Evolutionary conservation across 805 yeast genomes (phyloP).

Genomic region (Candida taoyuanica): DNA sequence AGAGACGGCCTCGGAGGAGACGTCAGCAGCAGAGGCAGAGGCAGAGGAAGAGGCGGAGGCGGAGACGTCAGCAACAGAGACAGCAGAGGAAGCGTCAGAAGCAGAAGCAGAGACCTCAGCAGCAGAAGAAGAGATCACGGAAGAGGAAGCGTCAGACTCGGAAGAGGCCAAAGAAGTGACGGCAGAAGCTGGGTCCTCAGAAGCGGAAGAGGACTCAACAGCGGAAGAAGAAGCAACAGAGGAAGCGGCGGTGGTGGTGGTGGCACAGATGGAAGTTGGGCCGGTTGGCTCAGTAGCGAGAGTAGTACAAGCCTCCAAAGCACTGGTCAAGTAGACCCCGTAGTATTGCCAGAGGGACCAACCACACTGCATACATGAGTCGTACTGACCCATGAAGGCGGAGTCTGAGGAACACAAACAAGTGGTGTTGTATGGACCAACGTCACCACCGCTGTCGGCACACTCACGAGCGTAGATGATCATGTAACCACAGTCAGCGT

Average conservation of each 20-base stretch:
- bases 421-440: background rate
- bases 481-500: constrained; percentile 29
- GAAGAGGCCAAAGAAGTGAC: constrained; percentile 2
- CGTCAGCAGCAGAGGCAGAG: constrained; percentile 10
- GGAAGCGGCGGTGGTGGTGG: constrained; percentile 16
- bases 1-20: constrained; percentile 9
- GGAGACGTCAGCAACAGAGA: constrained; percentile 14
- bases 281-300: constrained; percentile 33
- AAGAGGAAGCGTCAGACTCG: constrained; percentile 11
- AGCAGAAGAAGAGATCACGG: constrained; percentile 8
- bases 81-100: constrained; percentile 4
- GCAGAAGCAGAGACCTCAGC: constrained; percentile 9
- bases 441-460: constrained; percentile 7
- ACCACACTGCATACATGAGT: constrained; percentile 34
- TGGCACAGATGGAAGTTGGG: constrained; percentile 11
- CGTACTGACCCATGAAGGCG: constrained; percentile 25
- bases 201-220: constrained; percentile 2
- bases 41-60: constrained; percentile 4
- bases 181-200: constrained; percentile 3
- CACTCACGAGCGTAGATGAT: constrained; percentile 28
- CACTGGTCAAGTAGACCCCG: constrained; percentile 26
- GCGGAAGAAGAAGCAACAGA: constrained; percentile 8
- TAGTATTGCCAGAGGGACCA: constrained; percentile 36
- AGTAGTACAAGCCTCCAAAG: constrained; percentile 29
- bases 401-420: constrained; percentile 27